Percentiles rank a stretch among this genome's conserved stretches.
Conservation (phyloP, 2,329 filamentous ascomycete species). For the Magnaporthiopsis rhizophila region DNA sequence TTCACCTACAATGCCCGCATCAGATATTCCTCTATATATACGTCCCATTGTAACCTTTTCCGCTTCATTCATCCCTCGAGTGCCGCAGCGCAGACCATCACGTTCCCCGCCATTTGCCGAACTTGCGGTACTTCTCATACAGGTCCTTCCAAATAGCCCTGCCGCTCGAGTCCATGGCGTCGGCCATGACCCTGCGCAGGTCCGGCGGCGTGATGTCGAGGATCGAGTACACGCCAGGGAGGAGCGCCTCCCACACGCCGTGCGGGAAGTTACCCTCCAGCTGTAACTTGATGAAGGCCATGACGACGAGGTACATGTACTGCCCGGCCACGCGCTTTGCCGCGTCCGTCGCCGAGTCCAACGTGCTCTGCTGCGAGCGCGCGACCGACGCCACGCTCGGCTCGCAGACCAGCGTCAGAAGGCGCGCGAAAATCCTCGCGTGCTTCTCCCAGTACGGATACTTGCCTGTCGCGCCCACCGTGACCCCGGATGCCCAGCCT, state of each 20-base stretch:
- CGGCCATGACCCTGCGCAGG: constrained; percentile 47
- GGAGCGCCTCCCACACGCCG: constrained; percentile 45
- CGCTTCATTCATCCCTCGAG: too few relatives aligned
- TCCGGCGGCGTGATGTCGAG: constrained; percentile 50
- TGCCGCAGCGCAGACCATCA: constrained; percentile 20
- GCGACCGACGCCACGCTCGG: constrained; percentile 49
- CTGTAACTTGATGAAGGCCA: constrained; percentile 53
- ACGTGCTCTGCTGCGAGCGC: constrained; percentile 30
- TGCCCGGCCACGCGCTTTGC: constrained; percentile 54
- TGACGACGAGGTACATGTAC: constrained; percentile 53
- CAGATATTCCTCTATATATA: background rate
- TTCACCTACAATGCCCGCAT: background rate
- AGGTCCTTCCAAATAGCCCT: constrained; percentile 50
- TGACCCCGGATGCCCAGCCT: constrained; percentile 16
- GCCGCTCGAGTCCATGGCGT: constrained; percentile 51
- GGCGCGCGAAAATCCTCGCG: constrained; percentile 34
- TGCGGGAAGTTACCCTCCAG: constrained; percentile 44
- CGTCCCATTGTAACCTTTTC: background rate
- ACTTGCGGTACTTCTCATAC: constrained; percentile 52
- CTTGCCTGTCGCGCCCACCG: constrained; percentile 23
- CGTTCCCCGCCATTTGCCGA: constrained; percentile 56
- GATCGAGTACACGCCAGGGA: constrained; percentile 50
- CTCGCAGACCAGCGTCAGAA: constrained; percentile 34
- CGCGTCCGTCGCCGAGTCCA: constrained; percentile 53
- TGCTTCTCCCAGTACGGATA: constrained; percentile 29